Evolutionary conservation across 441 rosid genomes (phyloP).

Genomic region (Euphorbia corollata): DNA sequence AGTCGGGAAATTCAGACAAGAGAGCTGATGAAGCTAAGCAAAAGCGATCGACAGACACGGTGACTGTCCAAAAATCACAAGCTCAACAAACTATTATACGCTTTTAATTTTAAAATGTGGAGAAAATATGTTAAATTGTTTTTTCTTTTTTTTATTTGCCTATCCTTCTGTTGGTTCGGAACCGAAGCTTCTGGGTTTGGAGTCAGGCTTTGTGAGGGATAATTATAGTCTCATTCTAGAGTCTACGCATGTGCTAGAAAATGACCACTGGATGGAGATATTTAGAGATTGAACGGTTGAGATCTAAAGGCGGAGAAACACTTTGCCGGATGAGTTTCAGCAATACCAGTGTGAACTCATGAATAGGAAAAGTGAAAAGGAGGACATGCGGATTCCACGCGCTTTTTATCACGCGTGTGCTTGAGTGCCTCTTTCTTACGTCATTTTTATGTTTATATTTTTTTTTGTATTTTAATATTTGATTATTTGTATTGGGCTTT

Average conservation of each 20-base stretch:
- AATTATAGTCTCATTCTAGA: not conserved
- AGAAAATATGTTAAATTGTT: not conserved
- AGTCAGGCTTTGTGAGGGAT: conserved; percentile 9
- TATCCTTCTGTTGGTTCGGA: not conserved
- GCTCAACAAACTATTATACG: conserved; percentile 9
- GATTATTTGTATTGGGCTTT: not conserved
- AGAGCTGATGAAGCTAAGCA: not conserved
- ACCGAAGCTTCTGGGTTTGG: conserved; percentile 9
- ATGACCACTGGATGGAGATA: conserved; percentile 13
- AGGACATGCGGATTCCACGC: conserved; percentile 22
- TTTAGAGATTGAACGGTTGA: not conserved
- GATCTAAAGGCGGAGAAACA: conserved; percentile 4
- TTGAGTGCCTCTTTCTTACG: not conserved
- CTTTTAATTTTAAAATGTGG: conserved; percentile 11
- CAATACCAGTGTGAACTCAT: not conserved
- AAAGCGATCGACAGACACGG: conserved; percentile 8
- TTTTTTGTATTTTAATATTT: not conserved
- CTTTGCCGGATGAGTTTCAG: not conserved
- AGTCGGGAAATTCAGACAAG: conserved; percentile 8
- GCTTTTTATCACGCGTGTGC: conserved; percentile 14
- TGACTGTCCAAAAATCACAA: conserved; percentile 14
- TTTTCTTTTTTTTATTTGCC: not conserved
- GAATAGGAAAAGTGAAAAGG: conserved; percentile 4
- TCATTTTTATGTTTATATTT: not conserved
- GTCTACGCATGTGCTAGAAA: not conserved